These are phyloP conservation scores for Elaeagnus macrophylla DNA, from an alignment of 306 rosid species.

Conservation along the genomic window DNA sequence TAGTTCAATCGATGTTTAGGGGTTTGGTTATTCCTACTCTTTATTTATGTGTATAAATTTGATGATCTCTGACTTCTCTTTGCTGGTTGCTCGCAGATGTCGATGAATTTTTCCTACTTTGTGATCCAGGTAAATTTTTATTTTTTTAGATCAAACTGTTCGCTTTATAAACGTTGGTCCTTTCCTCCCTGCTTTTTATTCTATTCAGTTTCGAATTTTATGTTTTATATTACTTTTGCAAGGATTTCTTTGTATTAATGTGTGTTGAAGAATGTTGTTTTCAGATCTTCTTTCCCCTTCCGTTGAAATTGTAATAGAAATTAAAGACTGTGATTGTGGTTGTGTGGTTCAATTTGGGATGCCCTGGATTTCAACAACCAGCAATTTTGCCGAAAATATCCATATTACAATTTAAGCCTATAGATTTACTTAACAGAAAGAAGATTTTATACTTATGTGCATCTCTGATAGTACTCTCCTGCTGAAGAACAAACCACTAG, in stretches of 20 bases:
- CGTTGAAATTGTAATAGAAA: too few species aligned
- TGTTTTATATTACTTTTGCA: too few species aligned
- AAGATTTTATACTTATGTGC: too few species aligned
- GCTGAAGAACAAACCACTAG: too few species aligned
- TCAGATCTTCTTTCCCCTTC: background rate
- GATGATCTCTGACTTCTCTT: slow-evolving; percentile 12
- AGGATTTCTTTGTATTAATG: background rate
- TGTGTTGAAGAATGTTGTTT: background rate
- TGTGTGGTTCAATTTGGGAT: too few species aligned
- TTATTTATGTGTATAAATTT: background rate
- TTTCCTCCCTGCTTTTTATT: background rate
- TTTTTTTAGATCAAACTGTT: slow-evolving; percentile 26
- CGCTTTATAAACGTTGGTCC: background rate
- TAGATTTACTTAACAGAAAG: too few species aligned
- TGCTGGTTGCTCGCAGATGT: slow-evolving; percentile 48
- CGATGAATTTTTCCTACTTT: slow-evolving; percentile 74
- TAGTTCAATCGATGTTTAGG: background rate
- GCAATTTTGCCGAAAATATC: too few species aligned
- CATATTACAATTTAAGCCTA: too few species aligned
- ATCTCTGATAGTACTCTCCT: too few species aligned
- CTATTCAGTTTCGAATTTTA: too few species aligned
- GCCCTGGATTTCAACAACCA: too few species aligned
- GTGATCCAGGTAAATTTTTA: slow-evolving; percentile 73
- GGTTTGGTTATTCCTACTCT: background rate
- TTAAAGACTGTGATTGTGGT: too few species aligned